phyloP scores from a whole-genome alignment of 2,329 filamentous ascomycete species.

The Mycogone perniciosa region DNA sequence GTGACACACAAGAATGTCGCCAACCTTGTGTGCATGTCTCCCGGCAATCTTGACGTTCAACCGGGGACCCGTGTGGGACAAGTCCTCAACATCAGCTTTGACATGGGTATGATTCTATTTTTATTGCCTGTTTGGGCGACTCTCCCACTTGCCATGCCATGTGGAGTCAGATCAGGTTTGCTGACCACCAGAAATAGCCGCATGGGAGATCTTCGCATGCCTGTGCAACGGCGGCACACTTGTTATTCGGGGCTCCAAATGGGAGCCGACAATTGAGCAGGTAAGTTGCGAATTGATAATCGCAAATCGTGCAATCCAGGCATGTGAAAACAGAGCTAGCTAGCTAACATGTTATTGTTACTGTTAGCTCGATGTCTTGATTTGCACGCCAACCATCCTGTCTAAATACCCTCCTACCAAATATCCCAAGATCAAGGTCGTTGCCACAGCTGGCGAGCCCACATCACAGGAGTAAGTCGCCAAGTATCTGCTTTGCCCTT shows the following conservation, averaged over 20 bases:
- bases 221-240: slow-evolving; percentile 53
- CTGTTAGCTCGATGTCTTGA: slow-evolving; percentile 44
- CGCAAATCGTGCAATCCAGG: neutral
- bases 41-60: slow-evolving; percentile 44
- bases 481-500: neutral
- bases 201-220: slow-evolving; percentile 54
- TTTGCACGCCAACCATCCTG: slow-evolving; percentile 50
- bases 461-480: slow-evolving; percentile 36
- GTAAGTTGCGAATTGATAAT: slow-evolving; percentile 24
- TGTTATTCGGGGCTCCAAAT: slow-evolving; percentile 43
- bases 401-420: slow-evolving; percentile 40
- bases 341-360: neutral
- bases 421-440: slow-evolving; percentile 45
- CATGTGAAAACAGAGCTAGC: neutral
- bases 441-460: slow-evolving; percentile 51
- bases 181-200: slow-evolving; percentile 33
- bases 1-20: slow-evolving; percentile 49
- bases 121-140: slow-evolving; percentile 10
- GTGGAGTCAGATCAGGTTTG: neutral
- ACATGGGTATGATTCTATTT: slow-evolving; percentile 46
- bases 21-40: slow-evolving; percentile 45
- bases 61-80: slow-evolving; percentile 48
- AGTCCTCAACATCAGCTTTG: slow-evolving; percentile 52
- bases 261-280: slow-evolving; percentile 40
- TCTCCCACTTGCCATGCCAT: neutral